Evolutionary conservation across 2,329 filamentous ascomycete genomes (phyloP), one percentile per base, ranked within the genome.

Genomic region (Podosphaera leucotricha): DNA sequence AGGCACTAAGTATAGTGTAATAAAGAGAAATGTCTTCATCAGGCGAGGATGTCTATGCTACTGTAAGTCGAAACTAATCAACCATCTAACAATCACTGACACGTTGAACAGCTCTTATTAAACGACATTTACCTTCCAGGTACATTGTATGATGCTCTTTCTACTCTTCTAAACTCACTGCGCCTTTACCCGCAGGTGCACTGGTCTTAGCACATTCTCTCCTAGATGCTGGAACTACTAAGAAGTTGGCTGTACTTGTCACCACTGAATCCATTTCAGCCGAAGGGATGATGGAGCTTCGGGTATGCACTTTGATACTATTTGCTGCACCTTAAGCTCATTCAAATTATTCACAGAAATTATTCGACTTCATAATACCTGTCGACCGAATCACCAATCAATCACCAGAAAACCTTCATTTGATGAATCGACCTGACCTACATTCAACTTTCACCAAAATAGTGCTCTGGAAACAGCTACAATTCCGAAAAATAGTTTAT

Each of bases 381-480:
- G 83, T 95, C 45, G 71, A 78, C 45, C 75, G 77, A 49, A 77
- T 94, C 56, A 72, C 71, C 50, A 95, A 86, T 59, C 68, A 72
- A 46, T 73, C 71, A 38, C 80, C 82, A 2, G 75, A 75, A 46
- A 95, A 95, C 56, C 72, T 98, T 46, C 76, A 79, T 60, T 71
- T 95, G 45, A 94, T 98, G 86, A 77, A 85, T 59, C 81, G 90
- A 44, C 72, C 77, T 49, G 90, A 98, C 57, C 70, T 98, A 43
- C 77, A 87, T 56, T 87, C 85, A 22, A 81, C 86, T 49, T 95
- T 95, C 58, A 95, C 90, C 52, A 98, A 98, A 66, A 86, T 98
- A 62, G 77, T 83, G 52, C 68, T 98, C 16, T 98, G 90, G 90
- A 81, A 78, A 51, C 80, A 86, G 61, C 78, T 74, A 2, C 84